Percentiles rank a stretch among this genome's conserved stretches.
Evolutionary conservation across 2,329 filamentous ascomycete genomes (phyloP).

Genomic region (Scedosporium minutisporum): DNA sequence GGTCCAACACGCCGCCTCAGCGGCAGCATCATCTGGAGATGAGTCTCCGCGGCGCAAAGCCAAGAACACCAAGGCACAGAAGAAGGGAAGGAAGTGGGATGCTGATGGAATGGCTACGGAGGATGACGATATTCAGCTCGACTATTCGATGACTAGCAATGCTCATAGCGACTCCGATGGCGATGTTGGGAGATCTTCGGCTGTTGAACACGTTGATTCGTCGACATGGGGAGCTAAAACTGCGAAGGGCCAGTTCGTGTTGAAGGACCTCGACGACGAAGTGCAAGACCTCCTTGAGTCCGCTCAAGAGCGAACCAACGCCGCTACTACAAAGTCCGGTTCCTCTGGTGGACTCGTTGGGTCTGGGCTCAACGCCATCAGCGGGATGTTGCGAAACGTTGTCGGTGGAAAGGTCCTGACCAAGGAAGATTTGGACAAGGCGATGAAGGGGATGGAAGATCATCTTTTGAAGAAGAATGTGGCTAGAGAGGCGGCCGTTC

Average conservation of each 20-base stretch:
- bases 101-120: slow-evolving; percentile 81
- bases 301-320: slow-evolving; percentile 55
- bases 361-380: slow-evolving; percentile 71
- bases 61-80: slow-evolving; percentile 45
- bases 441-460: slow-evolving; percentile 92
- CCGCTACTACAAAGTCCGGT: slow-evolving; percentile 31
- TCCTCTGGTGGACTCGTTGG: slow-evolving; percentile 59
- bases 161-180: slow-evolving; percentile 33
- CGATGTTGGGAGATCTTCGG: slow-evolving; percentile 40
- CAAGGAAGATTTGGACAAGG: slow-evolving; percentile 79
- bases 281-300: slow-evolving; percentile 80
- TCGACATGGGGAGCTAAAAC: slow-evolving; percentile 79
- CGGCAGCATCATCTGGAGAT: slow-evolving; percentile 71
- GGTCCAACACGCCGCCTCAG: slow-evolving; percentile 54
- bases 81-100: slow-evolving; percentile 89
- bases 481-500: slow-evolving; percentile 83
- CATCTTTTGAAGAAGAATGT: slow-evolving; percentile 94
- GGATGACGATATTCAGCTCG: slow-evolving; percentile 67
- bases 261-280: slow-evolving; percentile 89
- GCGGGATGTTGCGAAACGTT: slow-evolving; percentile 85
- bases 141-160: slow-evolving; percentile 68
- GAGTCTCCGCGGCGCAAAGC: slow-evolving; percentile 57
- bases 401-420: slow-evolving; percentile 90
- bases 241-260: slow-evolving; percentile 80
- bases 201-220: slow-evolving; percentile 65